Evolutionary conservation across 1,284 basidiomycete species (phyloP), one percentile per base, ranked within the genome.

Genomic region (Ceratobasidium sp.): DNA sequence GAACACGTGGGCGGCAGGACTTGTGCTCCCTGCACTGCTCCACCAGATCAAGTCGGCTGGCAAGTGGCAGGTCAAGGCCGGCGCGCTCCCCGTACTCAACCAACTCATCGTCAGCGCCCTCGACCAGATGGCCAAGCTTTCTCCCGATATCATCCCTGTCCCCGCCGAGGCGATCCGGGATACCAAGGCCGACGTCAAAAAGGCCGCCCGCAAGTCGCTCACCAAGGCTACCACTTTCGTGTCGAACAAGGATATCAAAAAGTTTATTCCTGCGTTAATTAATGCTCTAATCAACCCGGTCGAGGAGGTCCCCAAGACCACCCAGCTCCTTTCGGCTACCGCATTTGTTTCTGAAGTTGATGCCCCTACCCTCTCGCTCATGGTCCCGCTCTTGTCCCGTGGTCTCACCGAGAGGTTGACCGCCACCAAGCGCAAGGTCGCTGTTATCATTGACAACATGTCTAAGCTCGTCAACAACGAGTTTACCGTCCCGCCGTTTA

Each of bases 161-260:
- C 95, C 99, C 85, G 86, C 96, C 69, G 97, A 96, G 84, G 96
- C 94, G 80, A 99, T 99, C 84, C 99, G 97, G 97, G 98, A 99
- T 88, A 99, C 98, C 88, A 99, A 99, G 90, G 91, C 95, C 80
- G 97, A 99, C 82, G 98, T 99, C 86, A 98, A 99, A 93, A 99
- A 98, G 90, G 95, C 96, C 76, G 96, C 97, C 81, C 96, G 96
- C 84, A 93, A 94, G 83, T 93, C 96, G 80, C 92, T 99, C 83
- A 96, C 94, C 84, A 97, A 96, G 89, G 92, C 95, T 81, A 95
- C 94, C 83, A 94, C 94, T 83, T 90, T 98, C 82, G 91, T 99
- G 82, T 96, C 96, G 83, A 99, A 99, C 94, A 99, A 99, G 93
- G 97, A 99, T 88, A 98, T 98, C 82, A 96, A 97, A 91, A 94